Evolutionary conservation across 768 basidiomycete species (phyloP).

Genomic region (Pholiota microspora): DNA sequence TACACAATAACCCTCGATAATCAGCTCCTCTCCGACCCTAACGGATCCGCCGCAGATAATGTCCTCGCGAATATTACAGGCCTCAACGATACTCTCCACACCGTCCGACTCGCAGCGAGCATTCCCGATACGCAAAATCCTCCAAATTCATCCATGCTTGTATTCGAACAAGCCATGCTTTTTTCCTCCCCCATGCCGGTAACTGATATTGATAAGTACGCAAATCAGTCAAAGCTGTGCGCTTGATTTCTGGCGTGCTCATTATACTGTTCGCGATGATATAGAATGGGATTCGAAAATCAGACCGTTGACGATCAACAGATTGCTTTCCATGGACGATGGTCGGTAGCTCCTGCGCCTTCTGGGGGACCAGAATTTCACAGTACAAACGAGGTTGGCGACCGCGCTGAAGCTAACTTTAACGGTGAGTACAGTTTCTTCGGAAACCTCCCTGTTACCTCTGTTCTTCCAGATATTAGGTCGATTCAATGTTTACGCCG

Average conservation of each 20-base stretch:
- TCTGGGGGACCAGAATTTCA: constrained; percentile 21
- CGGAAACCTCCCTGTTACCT: constrained; percentile 1
- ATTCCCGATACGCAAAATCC: constrained; percentile 25
- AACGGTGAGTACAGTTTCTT: constrained; percentile 35
- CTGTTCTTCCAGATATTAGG: no score
- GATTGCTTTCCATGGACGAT: constrained; percentile 53
- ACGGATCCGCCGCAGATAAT: constrained; percentile 26
- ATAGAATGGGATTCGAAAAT: constrained; percentile 28
- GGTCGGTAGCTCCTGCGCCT: constrained; percentile 38
- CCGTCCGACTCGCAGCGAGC: constrained; percentile 50
- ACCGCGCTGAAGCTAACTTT: constrained; percentile 42
- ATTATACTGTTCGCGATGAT: no score
- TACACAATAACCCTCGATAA: constrained; percentile 59
- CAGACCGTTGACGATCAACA: constrained; percentile 41
- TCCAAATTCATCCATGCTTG: constrained; percentile 37
- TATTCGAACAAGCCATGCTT: constrained; percentile 58
- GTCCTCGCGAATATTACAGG: constrained; percentile 49
- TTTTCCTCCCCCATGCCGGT: constrained; percentile 32
- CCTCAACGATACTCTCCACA: constrained; percentile 50
- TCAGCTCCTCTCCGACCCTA: constrained; percentile 18
- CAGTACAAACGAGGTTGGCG: constrained; percentile 39
- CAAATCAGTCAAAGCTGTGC: not conserved
- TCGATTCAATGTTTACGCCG: no score
- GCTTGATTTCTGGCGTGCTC: constrained; percentile 7
- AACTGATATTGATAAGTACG: constrained; percentile 35